Evolutionary conservation across 2,329 filamentous ascomycete genomes (phyloP).

Genomic region (Cordyceps cicadae): DNA sequence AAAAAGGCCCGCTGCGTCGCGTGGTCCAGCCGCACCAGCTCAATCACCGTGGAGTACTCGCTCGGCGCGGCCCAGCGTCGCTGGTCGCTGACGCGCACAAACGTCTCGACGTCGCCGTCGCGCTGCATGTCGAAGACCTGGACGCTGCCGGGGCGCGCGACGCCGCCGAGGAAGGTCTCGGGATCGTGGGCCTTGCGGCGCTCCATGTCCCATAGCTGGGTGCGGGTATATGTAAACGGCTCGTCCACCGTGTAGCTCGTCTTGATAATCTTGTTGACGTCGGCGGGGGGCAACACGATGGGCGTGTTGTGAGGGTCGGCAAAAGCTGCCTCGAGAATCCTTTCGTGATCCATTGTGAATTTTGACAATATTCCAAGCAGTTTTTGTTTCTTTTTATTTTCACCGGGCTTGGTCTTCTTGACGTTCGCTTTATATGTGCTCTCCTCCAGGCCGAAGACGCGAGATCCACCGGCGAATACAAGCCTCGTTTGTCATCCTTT

Average conservation of each 20-base stretch:
- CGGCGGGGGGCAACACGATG: constrained; percentile 8
- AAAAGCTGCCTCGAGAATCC: constrained; percentile 12
- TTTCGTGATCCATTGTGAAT: constrained; percentile 7
- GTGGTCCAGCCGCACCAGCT: constrained; percentile 14
- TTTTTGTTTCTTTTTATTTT: not conserved
- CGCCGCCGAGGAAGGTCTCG: constrained; percentile 11
- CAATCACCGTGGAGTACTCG: constrained; percentile 13
- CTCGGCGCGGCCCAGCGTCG: constrained; percentile 42
- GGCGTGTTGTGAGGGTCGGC: constrained; percentile 12
- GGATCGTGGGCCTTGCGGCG: constrained; percentile 15
- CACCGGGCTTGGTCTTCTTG: not conserved
- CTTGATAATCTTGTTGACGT: constrained; percentile 15
- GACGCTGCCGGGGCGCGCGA: constrained; percentile 14
- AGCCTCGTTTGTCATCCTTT: not conserved
- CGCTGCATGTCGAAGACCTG: constrained; percentile 12
- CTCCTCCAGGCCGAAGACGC: not conserved
- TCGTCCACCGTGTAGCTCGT: constrained; percentile 13
- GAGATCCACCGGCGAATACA: not conserved
- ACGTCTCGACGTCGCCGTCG: constrained; percentile 13
- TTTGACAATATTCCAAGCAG: not conserved
- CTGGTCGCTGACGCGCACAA: constrained; percentile 50
- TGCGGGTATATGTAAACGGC: constrained; percentile 14
- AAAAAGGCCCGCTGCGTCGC: constrained; percentile 12
- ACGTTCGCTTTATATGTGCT: not conserved
- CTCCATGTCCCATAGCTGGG: constrained; percentile 17